A percentile compares a stretch with the other conserved stretches of the same genome.
These are phyloP conservation scores for Vitis riparia DNA, from an alignment of 164 flowering plant species.

Conservation along the genomic window DNA sequence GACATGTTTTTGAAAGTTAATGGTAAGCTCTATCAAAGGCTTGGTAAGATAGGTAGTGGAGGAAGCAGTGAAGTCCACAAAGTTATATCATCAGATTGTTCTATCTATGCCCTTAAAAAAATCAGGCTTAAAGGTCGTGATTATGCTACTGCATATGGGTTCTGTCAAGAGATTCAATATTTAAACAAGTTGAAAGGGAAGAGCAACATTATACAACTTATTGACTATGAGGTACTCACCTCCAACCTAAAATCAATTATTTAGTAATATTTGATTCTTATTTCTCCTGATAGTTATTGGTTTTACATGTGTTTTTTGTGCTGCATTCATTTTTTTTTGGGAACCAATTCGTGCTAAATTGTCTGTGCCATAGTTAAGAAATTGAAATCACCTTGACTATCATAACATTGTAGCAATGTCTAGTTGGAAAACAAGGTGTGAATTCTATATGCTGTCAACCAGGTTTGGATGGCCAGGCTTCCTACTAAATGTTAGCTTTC, in stretches of 20 bases:
- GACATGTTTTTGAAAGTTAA: constrained; percentile 88
- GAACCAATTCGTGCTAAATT: neutral
- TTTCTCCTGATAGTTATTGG: no score
- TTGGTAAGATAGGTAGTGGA: constrained; percentile 97
- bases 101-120: constrained; percentile 89
- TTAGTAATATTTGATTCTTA: neutral
- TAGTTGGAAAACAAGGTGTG: no score
- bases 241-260: neutral
- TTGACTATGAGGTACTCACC: constrained; percentile 89
- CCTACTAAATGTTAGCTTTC: neutral
- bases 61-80: constrained; percentile 99
- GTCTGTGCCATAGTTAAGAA: no score
- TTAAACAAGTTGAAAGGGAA: constrained; percentile 80
- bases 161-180: constrained; percentile 93
- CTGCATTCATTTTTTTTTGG: no score
- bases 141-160: constrained; percentile 93
- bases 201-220: constrained; percentile 78
- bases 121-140: constrained; percentile 98
- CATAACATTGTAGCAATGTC: no score
- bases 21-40: constrained; percentile 94
- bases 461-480: neutral
- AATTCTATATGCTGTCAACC: neutral
- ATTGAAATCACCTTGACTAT: no score
- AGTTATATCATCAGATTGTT: constrained; percentile 89
- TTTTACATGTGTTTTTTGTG: neutral